Evolutionary conservation across 495 filamentous ascomycete species (phyloP).

Genomic region (Platismatia glauca): DNA sequence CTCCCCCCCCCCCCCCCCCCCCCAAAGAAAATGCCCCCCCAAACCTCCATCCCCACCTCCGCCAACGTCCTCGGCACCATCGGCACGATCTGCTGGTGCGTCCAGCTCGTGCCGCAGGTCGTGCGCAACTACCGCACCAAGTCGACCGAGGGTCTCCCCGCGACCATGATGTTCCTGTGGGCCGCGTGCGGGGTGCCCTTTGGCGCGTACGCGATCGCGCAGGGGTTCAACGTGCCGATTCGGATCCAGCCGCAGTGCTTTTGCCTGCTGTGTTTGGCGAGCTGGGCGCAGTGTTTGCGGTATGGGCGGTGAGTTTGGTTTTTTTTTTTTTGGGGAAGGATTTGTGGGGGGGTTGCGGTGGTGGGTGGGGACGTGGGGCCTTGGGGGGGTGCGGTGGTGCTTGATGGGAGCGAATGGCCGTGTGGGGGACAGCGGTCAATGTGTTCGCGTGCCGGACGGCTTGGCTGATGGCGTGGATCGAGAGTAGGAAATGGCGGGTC

Average conservation of each 20-base stretch:
- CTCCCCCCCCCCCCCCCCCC: neutral
- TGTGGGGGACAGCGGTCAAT: too few species aligned
- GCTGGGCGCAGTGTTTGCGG: conserved; percentile 56
- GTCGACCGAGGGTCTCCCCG: conserved; percentile 62
- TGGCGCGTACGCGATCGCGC: conserved; percentile 44
- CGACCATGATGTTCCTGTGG: conserved; percentile 68
- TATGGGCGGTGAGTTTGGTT: conserved; percentile 46
- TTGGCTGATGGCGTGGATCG: too few species aligned
- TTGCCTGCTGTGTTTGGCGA: conserved; percentile 52
- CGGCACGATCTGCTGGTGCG: conserved; percentile 44
- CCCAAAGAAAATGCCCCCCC: conserved; percentile 11
- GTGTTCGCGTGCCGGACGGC: too few species aligned
- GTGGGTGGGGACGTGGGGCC: too few species aligned
- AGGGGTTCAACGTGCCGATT: conserved; percentile 62
- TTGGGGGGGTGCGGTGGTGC: too few species aligned
- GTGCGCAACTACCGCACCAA: conserved; percentile 63
- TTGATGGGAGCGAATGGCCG: too few species aligned
- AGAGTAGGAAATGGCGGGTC: conserved; percentile 25
- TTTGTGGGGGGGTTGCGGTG: too few species aligned
- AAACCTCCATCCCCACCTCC: conserved; percentile 33
- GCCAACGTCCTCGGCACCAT: conserved; percentile 45
- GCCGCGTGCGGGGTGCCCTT: conserved; percentile 45
- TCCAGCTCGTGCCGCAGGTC: conserved; percentile 49
- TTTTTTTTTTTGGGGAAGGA: neutral
- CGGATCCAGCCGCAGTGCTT: conserved; percentile 69